phyloP scores from a whole-genome alignment of 805 yeast genomes.

The Monosporozyma aquatica region DNA sequence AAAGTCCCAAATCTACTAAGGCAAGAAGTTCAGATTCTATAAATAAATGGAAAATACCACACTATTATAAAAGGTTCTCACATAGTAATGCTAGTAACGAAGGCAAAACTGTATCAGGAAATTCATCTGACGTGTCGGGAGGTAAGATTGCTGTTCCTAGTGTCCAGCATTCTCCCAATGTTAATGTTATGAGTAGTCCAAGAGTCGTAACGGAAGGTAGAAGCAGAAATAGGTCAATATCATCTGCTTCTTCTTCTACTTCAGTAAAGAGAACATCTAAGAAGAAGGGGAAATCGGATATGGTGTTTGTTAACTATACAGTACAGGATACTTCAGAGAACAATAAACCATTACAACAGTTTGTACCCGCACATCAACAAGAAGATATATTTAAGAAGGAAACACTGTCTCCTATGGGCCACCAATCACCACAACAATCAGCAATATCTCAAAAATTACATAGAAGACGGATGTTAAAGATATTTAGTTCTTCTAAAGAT shows the following conservation, averaged over 20 bases:
- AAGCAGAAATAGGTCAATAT: slow-evolving; percentile 3
- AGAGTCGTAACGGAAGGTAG: slow-evolving; percentile 23
- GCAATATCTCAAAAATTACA: slow-evolving; percentile 15
- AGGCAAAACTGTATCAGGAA: not conserved
- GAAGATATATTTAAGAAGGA: not conserved
- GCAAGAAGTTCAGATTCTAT: slow-evolving; percentile 19
- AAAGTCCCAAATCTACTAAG: slow-evolving; percentile 4
- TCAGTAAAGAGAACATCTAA: slow-evolving; percentile 6
- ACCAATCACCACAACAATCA: not conserved
- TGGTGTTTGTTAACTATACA: slow-evolving; percentile 30
- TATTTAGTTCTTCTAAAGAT: slow-evolving; percentile 20
- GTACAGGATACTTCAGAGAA: slow-evolving; percentile 19
- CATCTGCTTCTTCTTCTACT: not conserved
- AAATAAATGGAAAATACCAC: slow-evolving; percentile 30
- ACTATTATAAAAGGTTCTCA: slow-evolving; percentile 25
- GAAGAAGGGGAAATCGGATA: slow-evolving; percentile 17
- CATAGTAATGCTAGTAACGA: not conserved
- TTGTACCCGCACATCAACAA: not conserved
- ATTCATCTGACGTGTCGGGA: not conserved
- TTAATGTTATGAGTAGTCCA: slow-evolving; percentile 23
- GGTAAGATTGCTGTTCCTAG: not conserved
- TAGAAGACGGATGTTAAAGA: slow-evolving; percentile 25
- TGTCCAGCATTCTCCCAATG: slow-evolving; percentile 12
- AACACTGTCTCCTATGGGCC: not conserved
- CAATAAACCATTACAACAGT: not conserved